Evolutionary conservation across 768 basidiomycete genomes (phyloP), one percentile per base, ranked within the genome.

Genomic region (Rhizopogon roseolus): DNA sequence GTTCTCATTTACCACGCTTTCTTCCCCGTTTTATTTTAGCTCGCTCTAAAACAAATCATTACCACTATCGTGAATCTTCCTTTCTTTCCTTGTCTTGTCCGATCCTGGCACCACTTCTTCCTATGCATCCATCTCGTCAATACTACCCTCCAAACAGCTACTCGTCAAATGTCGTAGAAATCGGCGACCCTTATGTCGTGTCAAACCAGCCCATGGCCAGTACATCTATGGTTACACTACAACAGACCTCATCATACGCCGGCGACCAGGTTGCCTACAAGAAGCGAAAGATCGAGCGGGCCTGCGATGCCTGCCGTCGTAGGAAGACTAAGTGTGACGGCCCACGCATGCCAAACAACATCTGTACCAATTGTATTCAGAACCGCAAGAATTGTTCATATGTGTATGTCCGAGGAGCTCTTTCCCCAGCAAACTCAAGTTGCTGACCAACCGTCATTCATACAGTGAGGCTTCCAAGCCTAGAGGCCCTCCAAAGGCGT

Each of bases 401-500:
- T 61, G 56, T 84, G 83, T 83, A 57, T 46, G 81, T 73, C 36
- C 49, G 34, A 37, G 45, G 40, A 4, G 37, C 50, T 53, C 9
- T 32, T 34, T 34, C 32, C 32, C 59, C 19, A 16, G 28, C 14
- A 39, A 25, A n/a, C 22, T 45, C 25, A 41, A 43, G 42, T 50
- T 28, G 6, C 53, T 63, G 0, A 64, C 29, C 14, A 9, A 17
- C 27, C 17, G 0, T 4, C 6, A 5, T 32, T 10, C 2, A 42
- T 43, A 28, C 44, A 85, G 83, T n/a, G 84, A 85, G 64, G 73
- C 72, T 2, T 85, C 85, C 4, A 81, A 81, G 57, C 84, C 84
- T 54, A 76, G 85, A 51, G 83, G 83, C 0, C 85, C 85, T 22
- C 80, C 85, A 5, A 86, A 86, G 69, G 82, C 81, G 81, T 86